Base-by-base conservation (phyloP, 1,284 basidiomycete species). In the Neonothopanus nambi region DNA sequence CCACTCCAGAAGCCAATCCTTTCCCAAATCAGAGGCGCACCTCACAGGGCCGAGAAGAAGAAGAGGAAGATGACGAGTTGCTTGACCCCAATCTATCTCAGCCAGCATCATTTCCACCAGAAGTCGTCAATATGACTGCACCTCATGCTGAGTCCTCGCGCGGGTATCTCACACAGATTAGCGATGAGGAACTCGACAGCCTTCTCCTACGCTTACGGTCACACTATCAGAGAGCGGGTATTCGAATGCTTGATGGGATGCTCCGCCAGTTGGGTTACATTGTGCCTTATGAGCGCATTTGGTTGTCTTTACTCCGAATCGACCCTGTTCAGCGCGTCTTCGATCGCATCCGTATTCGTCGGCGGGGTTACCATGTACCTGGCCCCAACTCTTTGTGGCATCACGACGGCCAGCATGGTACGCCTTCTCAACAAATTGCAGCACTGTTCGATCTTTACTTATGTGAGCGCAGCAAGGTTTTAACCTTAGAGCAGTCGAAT, bases 331-430 rank as follows among this genome's bases (percentile, higher is more conserved):
- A 48, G 4, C 30, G 60, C 2, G 57, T 64, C 12, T 70, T 70
- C 54, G 55, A 64, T 23, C 55, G 61, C 1, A 63, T 64, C 36
- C 26, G 39, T 15, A 65, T 72, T 37, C 52, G 58, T 1, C 57
- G 66, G 1, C 39, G 62, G 5, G 40, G 35, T 5, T 74, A 75
- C 47, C 48, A 48, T 17, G 72, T 75, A 23, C 58, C 68, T 24
- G 70, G 70, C 1, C 67, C 69, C 13, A 70, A 71, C 48, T 60
- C 67, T 9, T 57, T 73, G 0, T 67, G 65, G 66, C 64, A 67
- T 53, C 66, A 67, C 45, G 65, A 68, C 59, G 65, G 65, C 1
- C 64, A 67, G 39, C 66, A 67, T 56, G 62, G 65, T 67, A 55
- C 39, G 53, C 28, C 23, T 13, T 28, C 20, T 13, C 39, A n/a